A percentile compares a stretch with the other conserved stretches of the same genome.
These are phyloP conservation scores for Aspergillus panamensis DNA, from an alignment of 495 filamentous ascomycete genomes.

Conservation along the genomic window DNA sequence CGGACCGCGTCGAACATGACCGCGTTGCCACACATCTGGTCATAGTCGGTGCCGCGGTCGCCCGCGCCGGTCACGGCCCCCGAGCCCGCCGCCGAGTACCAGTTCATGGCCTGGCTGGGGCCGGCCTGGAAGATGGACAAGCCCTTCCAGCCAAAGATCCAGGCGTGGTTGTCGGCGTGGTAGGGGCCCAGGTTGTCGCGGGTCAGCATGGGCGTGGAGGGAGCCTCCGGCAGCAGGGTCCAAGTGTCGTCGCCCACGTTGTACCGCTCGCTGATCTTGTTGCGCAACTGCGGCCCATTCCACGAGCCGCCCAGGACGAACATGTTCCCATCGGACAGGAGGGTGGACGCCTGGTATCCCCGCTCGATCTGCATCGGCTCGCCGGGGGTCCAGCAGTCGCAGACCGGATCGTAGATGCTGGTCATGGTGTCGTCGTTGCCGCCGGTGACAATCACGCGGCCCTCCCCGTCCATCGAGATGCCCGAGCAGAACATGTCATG, in stretches of 20 bases:
- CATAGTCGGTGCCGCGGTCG: slow-evolving; percentile 37
- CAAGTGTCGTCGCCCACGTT: slow-evolving; percentile 36
- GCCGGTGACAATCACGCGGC: slow-evolving; percentile 52
- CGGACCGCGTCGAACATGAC: slow-evolving; percentile 55
- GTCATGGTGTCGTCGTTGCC: slow-evolving; percentile 43
- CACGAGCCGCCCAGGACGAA: slow-evolving; percentile 62
- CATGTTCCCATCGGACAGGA: slow-evolving; percentile 50
- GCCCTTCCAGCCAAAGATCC: slow-evolving; percentile 59
- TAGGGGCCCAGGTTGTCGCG: slow-evolving; percentile 41
- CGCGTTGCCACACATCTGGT: slow-evolving; percentile 52
- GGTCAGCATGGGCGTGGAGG: slow-evolving; percentile 49
- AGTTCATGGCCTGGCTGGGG: slow-evolving; percentile 54
- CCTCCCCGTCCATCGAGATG: slow-evolving; percentile 48
- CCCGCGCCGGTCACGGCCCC: slow-evolving; percentile 38
- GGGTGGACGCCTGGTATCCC: slow-evolving; percentile 56
- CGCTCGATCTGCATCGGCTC: slow-evolving; percentile 46
- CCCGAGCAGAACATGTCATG: slow-evolving; percentile 66
- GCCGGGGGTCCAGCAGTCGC: slow-evolving; percentile 30
- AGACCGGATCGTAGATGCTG: slow-evolving; percentile 42
- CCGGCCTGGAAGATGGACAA: slow-evolving; percentile 56
- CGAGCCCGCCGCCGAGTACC: slow-evolving; percentile 45
- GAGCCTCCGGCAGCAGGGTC: slow-evolving; percentile 35
- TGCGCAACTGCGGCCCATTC: slow-evolving; percentile 33
- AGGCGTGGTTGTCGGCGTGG: slow-evolving; percentile 54
- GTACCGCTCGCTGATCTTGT: slow-evolving; percentile 56